Percentiles rank a stretch among this genome's conserved stretches.
Conservation (phyloP, 2,329 filamentous ascomycete genomes). For the Chrysoporthe cubensis region DNA sequence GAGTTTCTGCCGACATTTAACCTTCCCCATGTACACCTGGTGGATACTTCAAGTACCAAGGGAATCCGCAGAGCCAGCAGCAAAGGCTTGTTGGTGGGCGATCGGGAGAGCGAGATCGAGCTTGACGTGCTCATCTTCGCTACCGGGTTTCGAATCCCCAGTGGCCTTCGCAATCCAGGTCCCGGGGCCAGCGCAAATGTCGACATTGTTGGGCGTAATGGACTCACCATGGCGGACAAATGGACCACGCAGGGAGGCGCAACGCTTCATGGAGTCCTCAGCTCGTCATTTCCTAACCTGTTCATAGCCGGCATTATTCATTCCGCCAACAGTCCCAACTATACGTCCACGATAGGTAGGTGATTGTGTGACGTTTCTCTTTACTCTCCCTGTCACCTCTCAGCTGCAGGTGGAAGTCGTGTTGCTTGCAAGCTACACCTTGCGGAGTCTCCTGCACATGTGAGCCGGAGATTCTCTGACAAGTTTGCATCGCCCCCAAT, state of each 20-base stretch:
- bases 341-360: conserved; percentile 34
- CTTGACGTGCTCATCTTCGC: conserved; percentile 29
- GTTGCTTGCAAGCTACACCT: no score
- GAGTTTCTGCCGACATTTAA: conserved; percentile 55
- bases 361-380: no score
- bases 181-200: conserved; percentile 27
- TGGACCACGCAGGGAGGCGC: conserved; percentile 22
- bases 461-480: no score
- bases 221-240: conserved; percentile 28
- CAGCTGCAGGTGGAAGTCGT: no score
- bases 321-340: conserved; percentile 21
- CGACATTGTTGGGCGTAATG: conserved; percentile 26
- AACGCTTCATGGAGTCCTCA: conserved; percentile 30
- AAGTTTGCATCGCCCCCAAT: no score
- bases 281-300: conserved; percentile 32
- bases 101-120: conserved; percentile 7
- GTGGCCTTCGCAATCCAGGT: conserved; percentile 14
- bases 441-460: no score
- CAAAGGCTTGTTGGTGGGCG: conserved; percentile 13
- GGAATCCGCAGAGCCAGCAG: conserved; percentile 33
- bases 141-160: conserved; percentile 27
- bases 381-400: no score
- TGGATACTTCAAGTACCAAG: conserved; percentile 50
- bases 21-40: conserved; percentile 48
- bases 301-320: conserved; percentile 29